Base-by-base conservation (phyloP, 345 rosid species). In the Brassica carinata region DNA sequence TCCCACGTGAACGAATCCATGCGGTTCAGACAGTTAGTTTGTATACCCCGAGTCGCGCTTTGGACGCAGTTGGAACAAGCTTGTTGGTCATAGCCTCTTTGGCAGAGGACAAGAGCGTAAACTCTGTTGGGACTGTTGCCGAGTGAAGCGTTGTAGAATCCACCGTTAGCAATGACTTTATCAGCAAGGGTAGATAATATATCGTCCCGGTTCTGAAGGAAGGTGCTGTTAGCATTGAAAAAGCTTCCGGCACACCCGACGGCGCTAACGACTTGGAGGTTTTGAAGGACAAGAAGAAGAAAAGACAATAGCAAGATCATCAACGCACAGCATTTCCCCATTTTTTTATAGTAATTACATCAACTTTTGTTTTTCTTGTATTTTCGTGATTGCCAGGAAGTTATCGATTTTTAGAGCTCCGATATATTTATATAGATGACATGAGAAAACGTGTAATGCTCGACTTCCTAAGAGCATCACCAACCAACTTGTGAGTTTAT, bases 41-140 rank as follows among this genome's bases (percentile, higher is more conserved):
- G 18, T 53, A 53, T 53, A 53, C 58, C 58, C 18, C 58, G 18
- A 53, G 6, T n/a, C 7, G 58, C 58, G 7, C 58, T 53, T 53
- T n/a, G 18, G 58, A 53, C 58, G 15, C 58, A 53, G 58, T 53
- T 53, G 58, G 17, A 53, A 53, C 58, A 53, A 53, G 18, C 58
- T 53, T 53, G 58, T n/a, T 53, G 19, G 58, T 53, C 19, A 18
- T 53, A 53, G 58, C 58, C 58, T 53, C 58, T 53, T 53, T 53
- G 58, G 58, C 58, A 53, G 58, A 53, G 58, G 58, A 5, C 58
- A 53, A 53, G 58, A 53, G 58, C 58, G 19, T 53, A 53, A 53
- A 53, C 58, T 53, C 58, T 53, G 58, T 53, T n/a, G 58, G 58
- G 17, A 53, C 58, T 53, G 58, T 53, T 53, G 58, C 58, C 58